A percentile compares a stretch with the other conserved stretches of the same genome.
phyloP scores from a whole-genome alignment of 2,329 filamentous ascomycete species.

The Beauveria sp. region DNA sequence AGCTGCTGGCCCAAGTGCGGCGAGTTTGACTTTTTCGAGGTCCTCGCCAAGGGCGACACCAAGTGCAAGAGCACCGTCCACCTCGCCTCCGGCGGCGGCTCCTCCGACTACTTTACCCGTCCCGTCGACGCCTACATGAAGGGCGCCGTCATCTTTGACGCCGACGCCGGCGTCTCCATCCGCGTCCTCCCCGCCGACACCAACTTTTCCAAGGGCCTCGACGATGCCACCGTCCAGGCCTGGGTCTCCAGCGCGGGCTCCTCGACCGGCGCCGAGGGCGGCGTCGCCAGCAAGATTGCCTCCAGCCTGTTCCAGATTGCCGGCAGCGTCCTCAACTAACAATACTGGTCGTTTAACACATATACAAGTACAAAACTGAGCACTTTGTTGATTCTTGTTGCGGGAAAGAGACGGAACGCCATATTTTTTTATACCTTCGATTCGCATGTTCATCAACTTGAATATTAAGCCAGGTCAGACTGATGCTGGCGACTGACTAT shows the following conservation, averaged over 20 bases:
- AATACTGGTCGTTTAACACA: background rate
- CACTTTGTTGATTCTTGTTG: background rate
- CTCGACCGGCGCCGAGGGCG: background rate
- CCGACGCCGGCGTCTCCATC: conserved; percentile 45
- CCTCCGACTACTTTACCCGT: conserved; percentile 64
- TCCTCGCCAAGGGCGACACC: conserved; percentile 55
- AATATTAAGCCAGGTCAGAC: background rate
- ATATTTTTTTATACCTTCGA: conserved; percentile 3
- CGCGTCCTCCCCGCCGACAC: conserved; percentile 39
- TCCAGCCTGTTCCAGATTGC: conserved; percentile 20
- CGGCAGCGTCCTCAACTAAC: conserved; percentile 1
- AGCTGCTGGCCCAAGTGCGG: conserved; percentile 69
- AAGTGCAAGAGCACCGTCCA: conserved; percentile 67
- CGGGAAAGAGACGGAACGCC: background rate
- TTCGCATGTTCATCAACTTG: background rate
- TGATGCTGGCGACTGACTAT: background rate
- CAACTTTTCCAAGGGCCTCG: conserved; percentile 33
- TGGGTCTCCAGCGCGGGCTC: conserved; percentile 22
- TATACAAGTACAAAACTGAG: background rate
- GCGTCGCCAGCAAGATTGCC: background rate
- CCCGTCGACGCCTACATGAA: conserved; percentile 53
- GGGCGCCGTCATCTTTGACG: conserved; percentile 55
- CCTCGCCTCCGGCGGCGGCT: conserved; percentile 53
- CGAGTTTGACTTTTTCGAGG: conserved; percentile 70
- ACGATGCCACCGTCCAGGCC: conserved; percentile 28